Evolutionary conservation across 345 rosid species (phyloP).

Genomic region (Ailanthus altissimus): DNA sequence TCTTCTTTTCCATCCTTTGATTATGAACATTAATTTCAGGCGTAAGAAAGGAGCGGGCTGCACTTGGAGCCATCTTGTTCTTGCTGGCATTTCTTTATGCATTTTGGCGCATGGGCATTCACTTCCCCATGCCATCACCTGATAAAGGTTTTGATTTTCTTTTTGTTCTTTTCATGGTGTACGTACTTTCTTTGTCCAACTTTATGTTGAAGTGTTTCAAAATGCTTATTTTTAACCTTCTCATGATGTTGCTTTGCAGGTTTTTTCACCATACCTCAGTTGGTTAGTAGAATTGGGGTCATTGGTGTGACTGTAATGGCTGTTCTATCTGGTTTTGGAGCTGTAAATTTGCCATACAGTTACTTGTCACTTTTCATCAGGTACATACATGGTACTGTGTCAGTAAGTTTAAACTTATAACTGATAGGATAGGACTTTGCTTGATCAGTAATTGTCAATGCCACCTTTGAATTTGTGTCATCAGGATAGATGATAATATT

Average conservation of each 20-base stretch:
- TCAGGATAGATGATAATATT: neutral
- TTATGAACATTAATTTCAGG: constrained; percentile 44
- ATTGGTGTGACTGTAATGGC: constrained; percentile 99
- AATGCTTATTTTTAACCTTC: neutral
- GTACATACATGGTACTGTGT: constrained; percentile 32
- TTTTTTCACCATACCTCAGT: constrained; percentile 91
- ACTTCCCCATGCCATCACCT: constrained; percentile 95
- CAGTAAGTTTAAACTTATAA: neutral
- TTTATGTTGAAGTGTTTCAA: constrained; percentile 2
- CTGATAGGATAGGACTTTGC: neutral
- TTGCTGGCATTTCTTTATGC: constrained; percentile 86
- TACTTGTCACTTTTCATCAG: constrained; percentile 96
- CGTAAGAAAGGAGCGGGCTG: constrained; percentile 89
- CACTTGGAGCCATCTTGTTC: constrained; percentile 83
- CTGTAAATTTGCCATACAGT: constrained; percentile 96
- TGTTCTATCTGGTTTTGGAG: constrained; percentile 95
- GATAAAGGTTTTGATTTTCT: constrained; percentile 63
- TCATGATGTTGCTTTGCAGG: constrained; percentile 50
- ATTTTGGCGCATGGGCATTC: constrained; percentile 99
- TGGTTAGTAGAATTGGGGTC: constrained; percentile 97
- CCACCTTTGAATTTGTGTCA: neutral
- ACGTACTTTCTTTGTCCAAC: neutral
- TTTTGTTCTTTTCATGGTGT: neutral
- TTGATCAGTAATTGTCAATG: constrained; percentile 4
- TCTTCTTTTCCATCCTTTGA: neutral